Conservation (phyloP, 1,139 yeast species). For the Kodamaea ohmeri region DNA sequence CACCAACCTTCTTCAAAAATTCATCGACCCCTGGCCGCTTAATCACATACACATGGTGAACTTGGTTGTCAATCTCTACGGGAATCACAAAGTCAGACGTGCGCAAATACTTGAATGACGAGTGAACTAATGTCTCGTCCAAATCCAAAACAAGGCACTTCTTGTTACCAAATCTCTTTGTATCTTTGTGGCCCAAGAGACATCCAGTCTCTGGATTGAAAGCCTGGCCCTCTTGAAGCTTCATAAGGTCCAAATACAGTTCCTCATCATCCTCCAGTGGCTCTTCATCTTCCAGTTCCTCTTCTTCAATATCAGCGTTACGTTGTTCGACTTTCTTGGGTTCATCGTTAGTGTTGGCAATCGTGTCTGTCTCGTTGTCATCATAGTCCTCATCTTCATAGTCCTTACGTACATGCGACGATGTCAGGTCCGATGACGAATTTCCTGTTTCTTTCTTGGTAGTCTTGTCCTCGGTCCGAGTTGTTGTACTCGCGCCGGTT, state of each 20-base stretch:
- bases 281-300: slow-evolving; percentile 14
- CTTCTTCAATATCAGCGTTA: slow-evolving; percentile 16
- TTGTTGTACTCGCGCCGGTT: slow-evolving; percentile 8
- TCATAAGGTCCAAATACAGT: slow-evolving; percentile 50
- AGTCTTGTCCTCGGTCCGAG: slow-evolving; percentile 7
- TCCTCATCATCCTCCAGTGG: slow-evolving; percentile 28
- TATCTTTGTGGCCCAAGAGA: slow-evolving; percentile 51
- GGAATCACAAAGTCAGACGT: slow-evolving; percentile 90
- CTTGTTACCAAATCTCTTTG: slow-evolving; percentile 41
- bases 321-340: slow-evolving; percentile 12
- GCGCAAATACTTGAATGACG: slow-evolving; percentile 86
- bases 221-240: slow-evolving; percentile 68
- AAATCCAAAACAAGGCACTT: slow-evolving; percentile 89
- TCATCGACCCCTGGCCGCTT: slow-evolving; percentile 98
- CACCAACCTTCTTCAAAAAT: slow-evolving; percentile 78
- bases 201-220: slow-evolving; percentile 57
- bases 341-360: slow-evolving; percentile 40
- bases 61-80: slow-evolving; percentile 75
- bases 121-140: slow-evolving; percentile 95
- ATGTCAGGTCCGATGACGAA: slow-evolving; percentile 8
- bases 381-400: slow-evolving; percentile 39
- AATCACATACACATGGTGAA: slow-evolving; percentile 92
- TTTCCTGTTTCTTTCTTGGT: slow-evolving; percentile 9
- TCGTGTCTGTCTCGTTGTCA: slow-evolving; percentile 44
- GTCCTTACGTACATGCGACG: slow-evolving; percentile 21